These are phyloP conservation scores for Bryum argenteum DNA, from an alignment of 225 moss, liverwort and hornwort species.

Conservation along the genomic window DNA sequence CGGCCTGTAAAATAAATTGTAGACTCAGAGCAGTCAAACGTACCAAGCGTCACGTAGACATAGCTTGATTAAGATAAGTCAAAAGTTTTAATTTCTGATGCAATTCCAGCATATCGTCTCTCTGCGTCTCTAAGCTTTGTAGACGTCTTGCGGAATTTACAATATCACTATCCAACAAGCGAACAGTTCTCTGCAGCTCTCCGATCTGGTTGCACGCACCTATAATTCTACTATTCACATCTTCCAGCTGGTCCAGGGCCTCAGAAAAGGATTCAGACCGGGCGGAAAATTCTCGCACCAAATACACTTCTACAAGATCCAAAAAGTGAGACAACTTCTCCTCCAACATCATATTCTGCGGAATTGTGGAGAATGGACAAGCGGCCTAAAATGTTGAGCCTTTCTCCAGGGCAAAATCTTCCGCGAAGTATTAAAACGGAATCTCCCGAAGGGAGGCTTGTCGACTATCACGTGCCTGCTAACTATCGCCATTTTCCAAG, in stretches of 20 bases:
- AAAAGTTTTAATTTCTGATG: slow-evolving; percentile 95
- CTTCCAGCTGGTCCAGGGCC: slow-evolving; percentile 93
- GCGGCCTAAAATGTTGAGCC: slow-evolving; percentile 94
- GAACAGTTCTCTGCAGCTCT: slow-evolving; percentile 80
- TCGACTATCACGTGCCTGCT: too few species aligned
- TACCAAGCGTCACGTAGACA: slow-evolving; percentile 88
- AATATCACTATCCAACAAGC: too few species aligned
- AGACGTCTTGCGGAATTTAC: too few species aligned
- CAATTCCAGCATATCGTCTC: slow-evolving; percentile 82
- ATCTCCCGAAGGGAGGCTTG: slow-evolving; percentile 96
- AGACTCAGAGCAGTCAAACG: slow-evolving; percentile 23
- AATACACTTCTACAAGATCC: too few species aligned
- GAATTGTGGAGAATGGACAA: too few species aligned
- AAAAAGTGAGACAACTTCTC: too few species aligned
- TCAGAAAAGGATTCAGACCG: slow-evolving; percentile 97
- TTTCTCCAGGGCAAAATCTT: slow-evolving; percentile 96
- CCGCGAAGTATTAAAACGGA: slow-evolving; percentile 86
- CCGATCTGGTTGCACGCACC: slow-evolving; percentile 93
- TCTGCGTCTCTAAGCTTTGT: too few species aligned
- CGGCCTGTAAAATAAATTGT: slow-evolving; percentile 3
- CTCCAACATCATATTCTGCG: too few species aligned
- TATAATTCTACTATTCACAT: slow-evolving; percentile 87
- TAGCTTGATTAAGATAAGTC: slow-evolving; percentile 91
- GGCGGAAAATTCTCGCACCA: slow-evolving; percentile 94
- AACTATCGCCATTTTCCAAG: too few species aligned